These are phyloP conservation scores for Lippia alba DNA, from an alignment of 305 asterid species.

Conservation along the genomic window DNA sequence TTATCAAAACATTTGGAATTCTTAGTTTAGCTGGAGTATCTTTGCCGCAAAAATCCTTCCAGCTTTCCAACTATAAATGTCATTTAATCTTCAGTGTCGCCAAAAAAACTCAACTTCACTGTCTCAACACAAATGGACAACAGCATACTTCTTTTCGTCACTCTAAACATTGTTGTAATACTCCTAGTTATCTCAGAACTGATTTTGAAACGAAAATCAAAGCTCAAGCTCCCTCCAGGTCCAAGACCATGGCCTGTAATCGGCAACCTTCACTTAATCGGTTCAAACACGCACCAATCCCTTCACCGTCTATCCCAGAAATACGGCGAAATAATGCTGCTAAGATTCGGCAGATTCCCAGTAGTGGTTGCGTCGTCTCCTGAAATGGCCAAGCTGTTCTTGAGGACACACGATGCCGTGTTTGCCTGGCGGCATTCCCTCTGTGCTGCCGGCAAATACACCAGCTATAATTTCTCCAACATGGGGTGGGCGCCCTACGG, in stretches of 20 bases:
- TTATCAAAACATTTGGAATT: too few species aligned
- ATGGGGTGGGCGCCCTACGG: slow-evolving; percentile 29
- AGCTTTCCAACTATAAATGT: too few species aligned
- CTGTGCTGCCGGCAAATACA: slow-evolving; percentile 26
- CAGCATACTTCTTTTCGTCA: neutral
- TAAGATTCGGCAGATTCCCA: slow-evolving; percentile 43
- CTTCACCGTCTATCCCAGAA: slow-evolving; percentile 35
- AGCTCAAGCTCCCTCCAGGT: slow-evolving; percentile 68
- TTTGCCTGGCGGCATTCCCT: slow-evolving; percentile 52
- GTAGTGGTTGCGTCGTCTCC: slow-evolving; percentile 53
- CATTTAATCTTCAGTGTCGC: too few species aligned
- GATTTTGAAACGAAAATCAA: slow-evolving; percentile 39
- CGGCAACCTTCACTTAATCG: slow-evolving; percentile 80
- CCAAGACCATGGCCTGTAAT: slow-evolving; percentile 92
- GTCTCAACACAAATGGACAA: neutral
- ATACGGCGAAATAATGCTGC: slow-evolving; percentile 46
- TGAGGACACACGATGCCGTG: slow-evolving; percentile 38
- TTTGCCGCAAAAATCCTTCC: too few species aligned
- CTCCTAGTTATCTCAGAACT: slow-evolving; percentile 29
- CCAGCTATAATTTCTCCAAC: slow-evolving; percentile 33
- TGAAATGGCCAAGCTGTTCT: slow-evolving; percentile 51
- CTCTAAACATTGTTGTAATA: neutral
- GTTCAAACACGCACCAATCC: slow-evolving; percentile 75
- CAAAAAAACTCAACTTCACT: too few species aligned
- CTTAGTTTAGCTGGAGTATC: too few species aligned